Base-by-base conservation (phyloP, 441 rosid species). In the Populus tomentosa region DNA sequence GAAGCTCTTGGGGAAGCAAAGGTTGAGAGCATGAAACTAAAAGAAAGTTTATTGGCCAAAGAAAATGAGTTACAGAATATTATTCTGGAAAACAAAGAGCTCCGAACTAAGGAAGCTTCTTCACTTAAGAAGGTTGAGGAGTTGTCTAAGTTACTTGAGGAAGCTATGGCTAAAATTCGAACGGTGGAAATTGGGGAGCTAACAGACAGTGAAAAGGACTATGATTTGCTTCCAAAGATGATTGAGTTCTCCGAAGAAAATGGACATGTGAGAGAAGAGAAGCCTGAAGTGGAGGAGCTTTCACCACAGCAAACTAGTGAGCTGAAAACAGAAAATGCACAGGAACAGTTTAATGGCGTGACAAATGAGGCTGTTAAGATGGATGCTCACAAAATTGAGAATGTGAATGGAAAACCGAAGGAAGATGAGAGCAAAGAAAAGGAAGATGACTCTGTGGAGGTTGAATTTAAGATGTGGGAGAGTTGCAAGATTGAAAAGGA, bases 401-500 rank as follows among this genome's bases (percentile, higher is more conserved):
- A 82, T 69, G 77, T 40, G 73, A 89, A 87, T 81, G 91, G 88
- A 62, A 86, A 90, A 78, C 82, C 79, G 0, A 86, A 87, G 81
- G 88, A 87, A 77, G 88, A 76, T 63, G 80, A 84, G 81, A 77
- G 66, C 74, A 83, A 88, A 75, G 83, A 84, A 77, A 87, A 87
- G 79, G 89, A 90, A 68, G 93, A 88, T 67, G 90, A 94, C 75
- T 87, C 98, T 1, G 91, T 86, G n/a, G 92, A 91, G 79, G 90
- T 79, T 30, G 92, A 91, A 75, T 92, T 82, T 77, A 94, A 92
- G 81, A 92, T 94, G 98, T 92, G 94, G 98, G 97, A 95, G 82
- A 92, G 97, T 86, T 94, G 97, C 91, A 91, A 89, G 81, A 90
- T 92, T 69, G 98, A 94, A 80, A 95, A 91, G 95, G 99, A 95